These are phyloP conservation scores for Colletotrichum godetiae DNA, from an alignment of 2,329 filamentous ascomycete species.

Conservation along the genomic window DNA sequence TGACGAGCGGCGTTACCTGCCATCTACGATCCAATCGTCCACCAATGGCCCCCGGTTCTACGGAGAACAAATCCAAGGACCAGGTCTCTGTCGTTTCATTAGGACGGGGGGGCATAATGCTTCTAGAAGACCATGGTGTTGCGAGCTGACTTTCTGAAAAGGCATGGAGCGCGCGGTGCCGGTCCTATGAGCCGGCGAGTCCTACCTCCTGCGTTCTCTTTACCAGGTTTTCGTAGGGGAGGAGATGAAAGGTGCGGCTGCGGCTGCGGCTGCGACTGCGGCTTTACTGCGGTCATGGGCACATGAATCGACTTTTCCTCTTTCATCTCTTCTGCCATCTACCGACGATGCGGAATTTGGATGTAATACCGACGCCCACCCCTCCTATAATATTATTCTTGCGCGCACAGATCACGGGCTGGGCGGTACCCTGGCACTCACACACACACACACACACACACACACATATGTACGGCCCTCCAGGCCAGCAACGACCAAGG, in stretches of 20 bases:
- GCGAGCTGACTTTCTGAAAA: not conserved
- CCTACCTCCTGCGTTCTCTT: not conserved
- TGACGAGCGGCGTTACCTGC: conserved; percentile 20
- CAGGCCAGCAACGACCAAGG: not conserved
- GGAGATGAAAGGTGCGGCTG: not conserved
- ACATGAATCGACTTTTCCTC: conserved; percentile 11
- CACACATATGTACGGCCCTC: too few relatives aligned
- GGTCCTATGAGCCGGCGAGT: conserved; percentile 22
- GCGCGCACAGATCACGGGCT: conserved; percentile 18
- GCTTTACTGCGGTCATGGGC: conserved; percentile 26
- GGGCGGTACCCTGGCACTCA: not conserved
- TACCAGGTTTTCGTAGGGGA: not conserved
- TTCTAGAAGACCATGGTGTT: conserved; percentile 33
- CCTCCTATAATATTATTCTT: conserved; percentile 8
- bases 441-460: not conserved
- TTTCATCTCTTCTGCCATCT: conserved; percentile 20
- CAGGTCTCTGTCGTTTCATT: conserved; percentile 16
- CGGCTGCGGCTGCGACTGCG: not conserved
- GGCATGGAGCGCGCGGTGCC: conserved; percentile 2
- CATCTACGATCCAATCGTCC: not conserved
- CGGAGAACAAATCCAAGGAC: conserved; percentile 11
- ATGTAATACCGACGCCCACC: conserved; percentile 18
- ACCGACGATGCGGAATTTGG: conserved; percentile 23
- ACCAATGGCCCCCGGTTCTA: not conserved
- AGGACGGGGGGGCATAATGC: conserved; percentile 23